These are phyloP conservation scores for Paratrimastix pyriformis DNA, from an alignment of 78 protist genomes.

Conservation along the genomic window DNA sequence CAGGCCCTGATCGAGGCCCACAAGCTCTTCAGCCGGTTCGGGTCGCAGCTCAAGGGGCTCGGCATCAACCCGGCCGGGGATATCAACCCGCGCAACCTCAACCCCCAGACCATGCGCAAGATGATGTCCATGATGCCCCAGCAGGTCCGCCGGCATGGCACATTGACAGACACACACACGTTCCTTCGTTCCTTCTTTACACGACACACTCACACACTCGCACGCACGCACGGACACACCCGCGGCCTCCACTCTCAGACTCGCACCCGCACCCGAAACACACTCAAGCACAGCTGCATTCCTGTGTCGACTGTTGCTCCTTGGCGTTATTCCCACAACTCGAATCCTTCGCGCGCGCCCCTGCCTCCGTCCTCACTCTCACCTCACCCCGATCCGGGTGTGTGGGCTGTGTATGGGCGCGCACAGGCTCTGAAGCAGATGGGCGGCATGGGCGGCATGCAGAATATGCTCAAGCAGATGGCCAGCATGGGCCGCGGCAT, in stretches of 20 bases:
- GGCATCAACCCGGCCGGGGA: not conserved
- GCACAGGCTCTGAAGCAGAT: slow-evolving; percentile 72
- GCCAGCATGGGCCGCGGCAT: slow-evolving; percentile 6
- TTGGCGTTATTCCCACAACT: not conserved
- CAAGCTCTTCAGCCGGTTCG: slow-evolving; percentile 37
- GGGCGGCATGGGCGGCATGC: slow-evolving; percentile 53
- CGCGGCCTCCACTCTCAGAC: not conserved
- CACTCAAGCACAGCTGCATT: not conserved
- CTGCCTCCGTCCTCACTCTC: no score
- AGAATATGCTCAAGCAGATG: slow-evolving; percentile 19
- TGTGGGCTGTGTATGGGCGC: slow-evolving; percentile 43
- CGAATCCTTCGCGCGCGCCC: no score
- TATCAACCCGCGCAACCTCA: slow-evolving; percentile 10
- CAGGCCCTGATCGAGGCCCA: slow-evolving; percentile 55
- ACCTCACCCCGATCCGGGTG: not conserved
- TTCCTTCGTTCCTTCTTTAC: no score
- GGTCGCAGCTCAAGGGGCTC: slow-evolving; percentile 1
- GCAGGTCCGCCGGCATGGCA: not conserved
- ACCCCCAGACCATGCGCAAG: slow-evolving; percentile 17
- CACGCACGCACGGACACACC: slow-evolving; percentile 19
- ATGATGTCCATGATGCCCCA: slow-evolving; percentile 18
- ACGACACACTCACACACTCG: not conserved
- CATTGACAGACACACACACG: slow-evolving; percentile 16
- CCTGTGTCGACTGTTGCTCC: not conserved
- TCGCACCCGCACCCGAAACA: not conserved